Percentiles rank a stretch among this genome's conserved stretches.
These are phyloP conservation scores for Prunus campanulata DNA, from an alignment of 306 rosid genomes.

Conservation along the genomic window DNA sequence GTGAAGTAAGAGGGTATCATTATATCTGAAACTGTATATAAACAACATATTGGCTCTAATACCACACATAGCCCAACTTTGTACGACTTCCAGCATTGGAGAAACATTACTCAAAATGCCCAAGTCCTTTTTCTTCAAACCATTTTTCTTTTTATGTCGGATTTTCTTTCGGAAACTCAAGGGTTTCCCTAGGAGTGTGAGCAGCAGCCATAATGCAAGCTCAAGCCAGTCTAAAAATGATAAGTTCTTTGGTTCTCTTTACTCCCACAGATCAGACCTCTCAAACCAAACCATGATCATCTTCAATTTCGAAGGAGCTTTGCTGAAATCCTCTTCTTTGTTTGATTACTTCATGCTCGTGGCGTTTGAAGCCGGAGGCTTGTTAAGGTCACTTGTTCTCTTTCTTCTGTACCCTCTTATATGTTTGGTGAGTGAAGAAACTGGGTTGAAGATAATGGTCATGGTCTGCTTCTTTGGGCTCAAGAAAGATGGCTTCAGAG, in stretches of 20 bases:
- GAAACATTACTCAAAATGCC: slow-evolving; percentile 29
- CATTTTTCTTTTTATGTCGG: slow-evolving; percentile 51
- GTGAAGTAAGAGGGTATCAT: not conserved
- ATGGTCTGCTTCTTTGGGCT: slow-evolving; percentile 75
- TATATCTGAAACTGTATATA: not conserved
- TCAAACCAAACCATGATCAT: slow-evolving; percentile 43
- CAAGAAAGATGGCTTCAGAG: slow-evolving; percentile 56
- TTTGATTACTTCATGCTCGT: slow-evolving; percentile 89
- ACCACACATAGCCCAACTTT: not conserved
- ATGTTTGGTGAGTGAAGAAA: slow-evolving; percentile 35
- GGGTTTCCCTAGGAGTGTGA: slow-evolving; percentile 33
- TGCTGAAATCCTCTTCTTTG: slow-evolving; percentile 51
- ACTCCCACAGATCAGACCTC: slow-evolving; percentile 36
- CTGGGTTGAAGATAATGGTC: slow-evolving; percentile 74
- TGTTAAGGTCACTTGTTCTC: slow-evolving; percentile 46
- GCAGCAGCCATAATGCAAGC: slow-evolving; percentile 30
- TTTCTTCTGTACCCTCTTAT: slow-evolving; percentile 59
- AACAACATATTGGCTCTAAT: not conserved
- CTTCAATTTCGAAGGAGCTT: slow-evolving; percentile 64
- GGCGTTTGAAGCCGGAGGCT: slow-evolving; percentile 79
- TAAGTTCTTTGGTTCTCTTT: slow-evolving; percentile 33
- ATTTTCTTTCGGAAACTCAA: slow-evolving; percentile 45
- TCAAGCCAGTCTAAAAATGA: slow-evolving; percentile 31
- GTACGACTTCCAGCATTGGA: not conserved
- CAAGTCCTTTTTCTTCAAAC: slow-evolving; percentile 39